Conservation (phyloP, 1,284 basidiomycete species). For the Pseudozyma sp. region DNA sequence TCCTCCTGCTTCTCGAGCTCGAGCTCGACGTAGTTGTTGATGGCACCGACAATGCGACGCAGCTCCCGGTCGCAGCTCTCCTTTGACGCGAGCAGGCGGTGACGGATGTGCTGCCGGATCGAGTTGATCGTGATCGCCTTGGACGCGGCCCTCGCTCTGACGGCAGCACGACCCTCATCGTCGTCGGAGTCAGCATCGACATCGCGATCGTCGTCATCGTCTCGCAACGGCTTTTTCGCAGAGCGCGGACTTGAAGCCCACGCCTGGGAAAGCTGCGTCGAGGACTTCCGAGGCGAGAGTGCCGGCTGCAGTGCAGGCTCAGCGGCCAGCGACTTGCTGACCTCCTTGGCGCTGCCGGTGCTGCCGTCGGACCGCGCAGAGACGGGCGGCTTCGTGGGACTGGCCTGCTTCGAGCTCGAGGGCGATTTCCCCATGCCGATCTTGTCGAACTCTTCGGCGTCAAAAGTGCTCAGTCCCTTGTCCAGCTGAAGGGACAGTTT, state of each 20-base stretch:
- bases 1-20: constrained; percentile 78
- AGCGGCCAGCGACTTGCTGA: constrained; percentile 20
- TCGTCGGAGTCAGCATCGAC: constrained; percentile 35
- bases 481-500: constrained; percentile 60
- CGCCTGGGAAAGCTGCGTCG: constrained; percentile 33
- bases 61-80: constrained; percentile 95
- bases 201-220: constrained; percentile 14
- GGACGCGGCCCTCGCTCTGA: constrained; percentile 27
- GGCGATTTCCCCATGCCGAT: constrained; percentile 40
- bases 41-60: constrained; percentile 87
- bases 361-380: constrained; percentile 31
- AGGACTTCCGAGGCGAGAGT: constrained; percentile 26
- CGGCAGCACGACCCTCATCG: constrained; percentile 32
- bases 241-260: constrained; percentile 24
- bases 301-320: constrained; percentile 14
- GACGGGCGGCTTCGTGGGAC: constrained; percentile 32
- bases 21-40: constrained; percentile 93
- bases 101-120: constrained; percentile 90
- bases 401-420: constrained; percentile 19
- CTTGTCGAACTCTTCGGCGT: constrained; percentile 56
- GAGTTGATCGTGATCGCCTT: constrained; percentile 72
- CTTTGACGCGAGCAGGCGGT: constrained; percentile 92
- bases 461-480: constrained; percentile 58
- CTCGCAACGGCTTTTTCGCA: constrained; percentile 11
- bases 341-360: constrained; percentile 22